Evolutionary conservation across 768 basidiomycete species (phyloP), one percentile per base, ranked within the genome.

Genomic region (Trametes coccinea): DNA sequence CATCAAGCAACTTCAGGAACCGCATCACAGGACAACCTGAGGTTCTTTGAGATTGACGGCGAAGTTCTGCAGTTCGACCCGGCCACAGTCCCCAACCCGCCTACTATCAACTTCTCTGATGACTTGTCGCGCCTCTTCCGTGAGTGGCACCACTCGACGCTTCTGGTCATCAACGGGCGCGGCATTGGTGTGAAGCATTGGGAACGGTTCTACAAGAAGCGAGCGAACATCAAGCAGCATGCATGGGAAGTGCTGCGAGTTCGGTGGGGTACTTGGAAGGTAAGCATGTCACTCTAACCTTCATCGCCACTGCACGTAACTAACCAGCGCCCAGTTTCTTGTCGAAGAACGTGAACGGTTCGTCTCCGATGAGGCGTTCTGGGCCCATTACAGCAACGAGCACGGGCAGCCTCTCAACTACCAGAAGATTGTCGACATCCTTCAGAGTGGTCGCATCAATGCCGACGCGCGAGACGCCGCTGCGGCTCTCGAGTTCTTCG

Each of bases 151-250:
- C 2, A 29, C 7, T 67, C 69, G 0, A 31, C 41, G 14, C 45
- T 62, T 5, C 62, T 70, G 7, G 40, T 47, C 7, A 29, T 67
- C 22, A 45, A 44, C 29, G 66, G 63, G 3, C 51, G 29, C 4
- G 61, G 62, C 2, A 64, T 69, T 1, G 62, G 66, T 0, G 17
- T 71, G 52, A 64, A 67, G 30, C 57, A 66, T 56, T 70, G 67
- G 70, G 50, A 34, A 0, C 37, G 39, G 34, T 48, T 70, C 54
- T 68, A 64, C 58, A 64, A 66, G 56, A 67, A 64, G 41, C 43
- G 47, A 0, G 34, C 4, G 0, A 60, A 64, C 0, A 39, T 22
- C 30, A 57, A 60, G 34, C 9, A 17, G 11, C 10, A 46, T 2
- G 54, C 58, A 3, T 69, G 70, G 68, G 58, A 63, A 1, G 53